phyloP scores from a whole-genome alignment of 192 early-diverging fungal species.

The Coemansia sp. region DNA sequence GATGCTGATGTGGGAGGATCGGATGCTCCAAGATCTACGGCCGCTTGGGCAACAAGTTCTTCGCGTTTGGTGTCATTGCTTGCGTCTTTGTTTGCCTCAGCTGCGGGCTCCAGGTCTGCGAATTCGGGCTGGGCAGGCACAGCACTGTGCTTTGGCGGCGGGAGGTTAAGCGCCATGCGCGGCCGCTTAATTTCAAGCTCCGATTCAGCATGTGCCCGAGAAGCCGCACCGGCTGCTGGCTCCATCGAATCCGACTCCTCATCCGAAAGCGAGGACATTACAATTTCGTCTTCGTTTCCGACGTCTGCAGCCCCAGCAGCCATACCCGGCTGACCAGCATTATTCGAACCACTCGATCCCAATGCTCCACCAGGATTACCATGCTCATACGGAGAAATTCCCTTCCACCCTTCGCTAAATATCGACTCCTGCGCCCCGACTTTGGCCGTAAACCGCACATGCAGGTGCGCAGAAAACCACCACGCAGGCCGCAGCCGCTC shows the following conservation, averaged over 20 bases:
- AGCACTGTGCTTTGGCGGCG: constrained; percentile 24
- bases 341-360: background rate
- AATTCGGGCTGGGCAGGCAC: background rate
- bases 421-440: constrained; percentile 51
- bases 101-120: background rate
- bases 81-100: background rate
- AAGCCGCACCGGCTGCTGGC: background rate
- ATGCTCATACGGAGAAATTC: constrained; percentile 10
- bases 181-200: background rate
- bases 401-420: constrained; percentile 23
- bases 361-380: background rate
- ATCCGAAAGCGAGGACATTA: constrained; percentile 34
- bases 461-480: constrained; percentile 97
- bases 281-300: constrained; percentile 57
- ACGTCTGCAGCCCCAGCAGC: background rate
- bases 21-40: background rate
- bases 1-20: background rate
- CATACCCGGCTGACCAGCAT: background rate
- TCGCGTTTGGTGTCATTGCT: background rate
- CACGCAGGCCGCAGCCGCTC: constrained; percentile 72
- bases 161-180: constrained; percentile 25
- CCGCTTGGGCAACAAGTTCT: background rate
- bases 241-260: constrained; percentile 15
- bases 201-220: background rate
- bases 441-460: constrained; percentile 83